These are phyloP conservation scores for Canariomyces notabilis DNA, from an alignment of 2,329 filamentous ascomycete genomes.

Conservation along the genomic window DNA sequence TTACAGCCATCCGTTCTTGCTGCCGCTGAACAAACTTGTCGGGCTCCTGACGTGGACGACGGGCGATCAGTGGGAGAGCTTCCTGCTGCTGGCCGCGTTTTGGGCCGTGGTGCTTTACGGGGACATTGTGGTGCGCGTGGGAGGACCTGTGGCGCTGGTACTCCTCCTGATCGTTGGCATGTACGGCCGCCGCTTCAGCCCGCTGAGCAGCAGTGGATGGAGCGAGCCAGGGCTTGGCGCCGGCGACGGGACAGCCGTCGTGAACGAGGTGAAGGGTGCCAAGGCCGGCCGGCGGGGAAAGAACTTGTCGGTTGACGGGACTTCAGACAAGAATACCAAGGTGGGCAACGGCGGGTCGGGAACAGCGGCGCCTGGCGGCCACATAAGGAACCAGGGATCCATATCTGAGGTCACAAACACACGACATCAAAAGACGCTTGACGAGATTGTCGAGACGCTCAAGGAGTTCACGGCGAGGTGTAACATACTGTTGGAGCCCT, in stretches of 20 bases:
- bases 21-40: conserved; percentile 79
- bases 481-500: conserved; percentile 84
- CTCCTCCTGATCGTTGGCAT: conserved; percentile 78
- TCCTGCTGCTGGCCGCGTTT: conserved; percentile 76
- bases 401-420: conserved; percentile 58
- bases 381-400: conserved; percentile 37
- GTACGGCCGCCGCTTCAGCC: conserved; percentile 86
- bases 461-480: conserved; percentile 87
- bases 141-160: conserved; percentile 79
- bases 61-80: conserved; percentile 94
- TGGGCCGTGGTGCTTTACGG: conserved; percentile 87
- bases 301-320: conserved; percentile 26
- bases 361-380: conserved; percentile 24
- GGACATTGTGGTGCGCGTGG: conserved; percentile 72
- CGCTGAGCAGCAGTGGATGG: conserved; percentile 80
- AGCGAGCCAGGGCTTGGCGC: conserved; percentile 41
- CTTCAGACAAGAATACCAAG: conserved; percentile 26
- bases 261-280: conserved; percentile 21
- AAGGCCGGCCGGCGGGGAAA: conserved; percentile 24
- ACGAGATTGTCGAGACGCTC: conserved; percentile 93
- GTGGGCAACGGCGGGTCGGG: conserved; percentile 25
- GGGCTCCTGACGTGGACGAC: conserved; percentile 92
- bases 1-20: conserved; percentile 90
- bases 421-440: conserved; percentile 85
- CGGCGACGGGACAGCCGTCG: conserved; percentile 28